phyloP scores from a whole-genome alignment of 2,329 filamentous ascomycete species.

The Monosporascus sp. region DNA sequence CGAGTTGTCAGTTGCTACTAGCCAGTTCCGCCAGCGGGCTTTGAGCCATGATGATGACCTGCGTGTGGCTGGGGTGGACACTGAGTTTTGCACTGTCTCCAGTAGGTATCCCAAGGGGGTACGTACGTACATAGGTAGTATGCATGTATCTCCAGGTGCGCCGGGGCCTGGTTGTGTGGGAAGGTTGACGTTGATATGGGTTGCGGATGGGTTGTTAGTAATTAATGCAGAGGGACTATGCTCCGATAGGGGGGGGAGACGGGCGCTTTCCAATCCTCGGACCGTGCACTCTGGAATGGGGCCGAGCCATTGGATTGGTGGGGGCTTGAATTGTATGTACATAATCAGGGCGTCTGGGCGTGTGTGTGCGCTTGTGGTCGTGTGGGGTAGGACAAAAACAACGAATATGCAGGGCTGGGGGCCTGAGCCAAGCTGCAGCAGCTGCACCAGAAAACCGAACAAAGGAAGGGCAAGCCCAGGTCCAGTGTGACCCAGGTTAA shows the following conservation, averaged over 20 bases:
- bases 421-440: background rate
- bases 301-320: background rate
- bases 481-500: constrained; percentile 7
- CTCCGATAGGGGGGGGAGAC: background rate
- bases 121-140: no score
- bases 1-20: no score
- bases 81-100: no score
- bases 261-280: background rate
- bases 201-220: background rate
- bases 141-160: no score
- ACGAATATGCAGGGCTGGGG: background rate
- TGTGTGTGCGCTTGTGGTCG: background rate
- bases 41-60: no score
- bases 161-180: background rate
- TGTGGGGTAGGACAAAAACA: constrained; percentile 1
- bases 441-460: background rate
- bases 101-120: no score
- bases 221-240: background rate
- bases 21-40: no score
- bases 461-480: background rate
- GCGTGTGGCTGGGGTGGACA: no score
- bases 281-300: background rate
- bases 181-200: background rate
- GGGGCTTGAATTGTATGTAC: background rate
- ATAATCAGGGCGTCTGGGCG: background rate